Evolutionary conservation across 352 stramenopile genomes (phyloP), one percentile per base, ranked within the genome.

Genomic region (Pythium plurisporium): DNA sequence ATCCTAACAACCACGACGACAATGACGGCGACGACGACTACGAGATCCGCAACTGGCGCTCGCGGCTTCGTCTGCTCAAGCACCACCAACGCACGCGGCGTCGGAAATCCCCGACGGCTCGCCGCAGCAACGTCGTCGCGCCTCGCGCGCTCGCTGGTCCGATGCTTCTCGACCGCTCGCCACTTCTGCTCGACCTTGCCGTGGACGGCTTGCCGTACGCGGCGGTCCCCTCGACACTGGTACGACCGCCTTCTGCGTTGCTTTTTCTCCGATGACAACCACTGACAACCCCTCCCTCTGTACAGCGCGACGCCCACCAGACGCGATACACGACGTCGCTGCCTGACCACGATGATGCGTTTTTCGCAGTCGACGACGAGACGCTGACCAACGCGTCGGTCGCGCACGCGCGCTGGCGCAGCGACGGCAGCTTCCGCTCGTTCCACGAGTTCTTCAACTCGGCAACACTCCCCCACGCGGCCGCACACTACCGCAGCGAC

Each of bases 381-480:
- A 25, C 17, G 4, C 30, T 40, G 8, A 30, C 34, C 29, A n/a
- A 10, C 15, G 25, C 31, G 5, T 33, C 36, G 29, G n/a, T n/a
- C n/a, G n/a, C n/a, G n/a, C n/a, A n/a, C n/a, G n/a, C n/a, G n/a
- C n/a, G n/a, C n/a, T 74, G 63, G 63, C 64, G 47, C n/a, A 54
- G 64, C 33, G 59, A 65, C 49, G 47, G 64, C 23, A 75, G 59
- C 41, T 72, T 70, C 41, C 70, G 75, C 11, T 69, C 62, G 15
- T 81, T 85, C 23, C 68, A 80, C 50, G 72, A 70, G 5, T 85
- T 81, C 53, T 85, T 85, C 37, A 59, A 33, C 19, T 17, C n/a
- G 33, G 14, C 15, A n/a, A n/a, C n/a, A n/a, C n/a, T n/a, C n/a
- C n/a, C n/a, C n/a, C n/a, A n/a, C n/a, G n/a, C n/a, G n/a, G n/a